Percentiles rank a stretch among this genome's conserved stretches.
Conservation (phyloP, 345 rosid species). For the Hibiscus syriacus region DNA sequence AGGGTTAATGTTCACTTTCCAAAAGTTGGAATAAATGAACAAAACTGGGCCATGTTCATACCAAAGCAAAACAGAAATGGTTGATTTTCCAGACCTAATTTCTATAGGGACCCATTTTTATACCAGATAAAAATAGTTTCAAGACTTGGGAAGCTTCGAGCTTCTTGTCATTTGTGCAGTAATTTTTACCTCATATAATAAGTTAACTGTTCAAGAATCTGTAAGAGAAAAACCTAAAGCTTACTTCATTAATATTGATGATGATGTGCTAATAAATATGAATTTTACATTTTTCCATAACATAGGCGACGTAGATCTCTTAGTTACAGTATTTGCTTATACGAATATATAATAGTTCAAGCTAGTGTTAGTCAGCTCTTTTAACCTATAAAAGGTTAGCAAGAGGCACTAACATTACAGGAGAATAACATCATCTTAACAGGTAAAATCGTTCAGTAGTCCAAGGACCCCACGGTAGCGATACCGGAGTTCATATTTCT, state of each 20-base stretch:
- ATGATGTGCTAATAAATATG: conserved; percentile 30
- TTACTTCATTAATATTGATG: conserved; percentile 3
- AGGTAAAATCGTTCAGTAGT: conserved; percentile 33
- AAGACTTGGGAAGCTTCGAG: not conserved
- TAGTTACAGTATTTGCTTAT: conserved; percentile 52
- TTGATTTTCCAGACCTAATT: conserved; percentile 9
- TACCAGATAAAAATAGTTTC: not conserved
- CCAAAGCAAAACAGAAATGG: not conserved
- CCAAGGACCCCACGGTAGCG: conserved; percentile 77
- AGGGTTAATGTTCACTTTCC: not conserved
- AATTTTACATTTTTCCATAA: conserved; percentile 15
- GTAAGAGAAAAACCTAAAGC: conserved; percentile 1
- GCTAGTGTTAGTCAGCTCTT: conserved; percentile 25
- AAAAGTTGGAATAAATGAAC: not conserved
- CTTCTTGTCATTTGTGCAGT: conserved; percentile 1
- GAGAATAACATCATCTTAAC: conserved; percentile 17
- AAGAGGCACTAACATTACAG: conserved; percentile 24
- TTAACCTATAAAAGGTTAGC: conserved; percentile 15
- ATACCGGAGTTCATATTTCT: conserved; percentile 64
- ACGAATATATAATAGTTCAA: conserved; percentile 13
- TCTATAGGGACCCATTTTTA: conserved; percentile 6
- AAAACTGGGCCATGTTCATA: conserved; percentile 12
- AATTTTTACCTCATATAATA: not conserved
- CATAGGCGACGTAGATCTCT: conserved; percentile 15
- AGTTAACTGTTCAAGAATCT: too few relatives aligned